Conservation (phyloP, 495 filamentous ascomycete species). For the Thermothielavioides terrestris region DNA sequence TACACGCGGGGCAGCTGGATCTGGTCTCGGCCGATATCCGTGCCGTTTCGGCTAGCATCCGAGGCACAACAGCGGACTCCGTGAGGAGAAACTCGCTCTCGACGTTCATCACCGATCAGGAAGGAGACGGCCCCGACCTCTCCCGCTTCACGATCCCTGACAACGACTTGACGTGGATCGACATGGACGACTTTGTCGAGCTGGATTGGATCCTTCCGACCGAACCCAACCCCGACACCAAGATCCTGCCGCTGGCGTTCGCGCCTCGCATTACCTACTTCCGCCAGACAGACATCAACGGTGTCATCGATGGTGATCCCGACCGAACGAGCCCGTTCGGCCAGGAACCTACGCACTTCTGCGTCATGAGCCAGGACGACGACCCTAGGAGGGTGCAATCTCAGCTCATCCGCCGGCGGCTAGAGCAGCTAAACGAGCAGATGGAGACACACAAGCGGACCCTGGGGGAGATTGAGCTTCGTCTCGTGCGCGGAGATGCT, state of each 20-base stretch:
- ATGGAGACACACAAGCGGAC: conserved; percentile 59
- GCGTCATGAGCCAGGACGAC: conserved; percentile 89
- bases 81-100: conserved; percentile 53
- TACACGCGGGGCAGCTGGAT: conserved; percentile 87
- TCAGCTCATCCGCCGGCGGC: conserved; percentile 69
- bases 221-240: conserved; percentile 83
- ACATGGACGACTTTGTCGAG: conserved; percentile 99
- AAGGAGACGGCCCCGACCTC: conserved; percentile 51
- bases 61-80: conserved; percentile 64
- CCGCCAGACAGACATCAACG: conserved; percentile 86
- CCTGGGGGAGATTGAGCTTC: conserved; percentile 57
- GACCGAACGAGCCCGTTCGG: conserved; percentile 78
- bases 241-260: conserved; percentile 84
- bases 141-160: conserved; percentile 91
- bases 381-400: conserved; percentile 86
- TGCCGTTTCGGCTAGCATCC: conserved; percentile 85
- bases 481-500: conserved; percentile 47
- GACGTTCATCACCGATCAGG: conserved; percentile 40
- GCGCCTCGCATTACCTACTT: conserved; percentile 95
- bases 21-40: conserved; percentile 87
- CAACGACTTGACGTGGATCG: conserved; percentile 89
- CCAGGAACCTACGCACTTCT: conserved; percentile 83
- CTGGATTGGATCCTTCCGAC: conserved; percentile 91
- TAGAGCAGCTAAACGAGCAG: conserved; percentile 70
- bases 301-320: conserved; percentile 56